Percentiles rank a stretch among this genome's conserved stretches.
Evolutionary conservation across 208 protist species (phyloP).

Genomic region (Blastocrithidia nonstop): DNA sequence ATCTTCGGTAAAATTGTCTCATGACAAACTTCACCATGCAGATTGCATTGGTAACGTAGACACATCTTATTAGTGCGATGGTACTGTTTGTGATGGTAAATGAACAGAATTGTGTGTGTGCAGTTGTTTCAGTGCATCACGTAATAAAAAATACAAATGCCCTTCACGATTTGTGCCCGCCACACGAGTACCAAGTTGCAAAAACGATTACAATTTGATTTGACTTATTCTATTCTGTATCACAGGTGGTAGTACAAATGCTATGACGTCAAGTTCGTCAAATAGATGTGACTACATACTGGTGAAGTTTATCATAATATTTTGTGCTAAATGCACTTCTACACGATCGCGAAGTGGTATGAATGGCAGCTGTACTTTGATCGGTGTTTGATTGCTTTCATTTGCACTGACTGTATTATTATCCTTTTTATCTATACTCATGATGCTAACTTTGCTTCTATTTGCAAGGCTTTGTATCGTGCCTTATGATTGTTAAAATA

Average conservation of each 20-base stretch:
- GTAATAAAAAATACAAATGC: slow-evolving; percentile 12
- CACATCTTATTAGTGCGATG: neutral
- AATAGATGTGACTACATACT: too few relatives aligned
- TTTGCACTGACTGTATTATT: neutral
- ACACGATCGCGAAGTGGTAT: too few relatives aligned
- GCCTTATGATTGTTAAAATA: too few relatives aligned
- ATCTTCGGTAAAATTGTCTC: slow-evolving; percentile 36
- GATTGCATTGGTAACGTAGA: neutral
- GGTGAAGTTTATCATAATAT: too few relatives aligned
- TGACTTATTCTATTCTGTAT: slow-evolving; percentile 12
- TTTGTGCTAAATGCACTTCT: too few relatives aligned
- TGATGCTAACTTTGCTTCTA: too few relatives aligned
- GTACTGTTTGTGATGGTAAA: neutral
- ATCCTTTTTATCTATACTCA: neutral
- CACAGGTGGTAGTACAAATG: slow-evolving; percentile 22
- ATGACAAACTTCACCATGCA: slow-evolving; percentile 29
- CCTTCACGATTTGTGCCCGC: slow-evolving; percentile 16
- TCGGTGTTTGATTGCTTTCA: slow-evolving; percentile 2
- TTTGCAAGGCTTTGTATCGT: too few relatives aligned
- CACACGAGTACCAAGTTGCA: slow-evolving; percentile 28
- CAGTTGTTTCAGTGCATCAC: slow-evolving; percentile 5
- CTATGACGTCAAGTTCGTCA: slow-evolving; percentile 9
- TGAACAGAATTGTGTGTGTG: neutral
- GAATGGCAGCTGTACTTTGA: too few relatives aligned
- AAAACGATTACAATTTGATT: slow-evolving; percentile 14